phyloP scores from a whole-genome alignment of 2,329 filamentous ascomycete genomes.

The Mollisia scopiformis region DNA sequence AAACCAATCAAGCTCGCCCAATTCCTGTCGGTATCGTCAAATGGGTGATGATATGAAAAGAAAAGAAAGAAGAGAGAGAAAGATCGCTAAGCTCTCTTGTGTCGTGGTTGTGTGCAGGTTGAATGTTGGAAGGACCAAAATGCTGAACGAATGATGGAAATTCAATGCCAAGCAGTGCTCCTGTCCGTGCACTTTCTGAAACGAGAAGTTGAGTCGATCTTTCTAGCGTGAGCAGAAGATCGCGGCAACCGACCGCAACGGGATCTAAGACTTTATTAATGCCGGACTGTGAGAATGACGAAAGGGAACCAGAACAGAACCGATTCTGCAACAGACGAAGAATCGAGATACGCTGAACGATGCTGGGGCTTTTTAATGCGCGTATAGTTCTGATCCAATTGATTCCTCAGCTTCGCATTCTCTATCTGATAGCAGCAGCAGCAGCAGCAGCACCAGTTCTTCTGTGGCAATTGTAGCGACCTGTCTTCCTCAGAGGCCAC shows the following conservation, averaged over 20 bases:
- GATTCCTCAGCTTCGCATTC: no score
- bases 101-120: background rate
- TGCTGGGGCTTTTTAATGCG: no score
- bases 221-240: background rate
- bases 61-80: no score
- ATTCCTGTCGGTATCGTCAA: background rate
- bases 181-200: background rate
- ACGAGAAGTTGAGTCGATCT: background rate
- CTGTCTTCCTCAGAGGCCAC: no score
- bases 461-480: no score
- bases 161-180: background rate
- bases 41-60: background rate
- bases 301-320: background rate
- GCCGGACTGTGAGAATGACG: background rate
- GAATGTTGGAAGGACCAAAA: no score
- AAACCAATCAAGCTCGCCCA: background rate
- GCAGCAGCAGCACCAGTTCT: no score
- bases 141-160: no score
- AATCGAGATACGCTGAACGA: no score
- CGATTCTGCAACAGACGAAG: background rate
- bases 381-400: no score
- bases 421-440: no score
- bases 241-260: background rate
- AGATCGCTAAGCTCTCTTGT: no score
- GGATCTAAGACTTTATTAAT: background rate